A percentile compares a stretch with the other conserved stretches of the same genome.
Evolutionary conservation across 1,284 basidiomycete species (phyloP).

Genomic region (Microbotryomycetes sp.): DNA sequence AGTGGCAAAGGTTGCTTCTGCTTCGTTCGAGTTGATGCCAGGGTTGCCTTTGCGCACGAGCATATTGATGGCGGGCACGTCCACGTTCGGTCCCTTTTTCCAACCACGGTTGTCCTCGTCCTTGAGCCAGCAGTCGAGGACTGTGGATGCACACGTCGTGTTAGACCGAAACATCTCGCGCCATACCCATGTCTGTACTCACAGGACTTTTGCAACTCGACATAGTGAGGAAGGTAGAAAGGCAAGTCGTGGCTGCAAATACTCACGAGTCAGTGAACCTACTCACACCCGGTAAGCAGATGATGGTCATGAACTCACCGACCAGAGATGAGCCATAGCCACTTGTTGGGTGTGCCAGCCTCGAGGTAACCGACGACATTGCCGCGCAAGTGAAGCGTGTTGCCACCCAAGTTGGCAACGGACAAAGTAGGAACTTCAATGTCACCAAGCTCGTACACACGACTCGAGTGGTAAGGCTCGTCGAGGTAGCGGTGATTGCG

Average conservation of each 20-base stretch:
- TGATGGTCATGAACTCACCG: neutral
- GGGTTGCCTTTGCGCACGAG: constrained; percentile 41
- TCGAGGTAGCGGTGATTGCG: constrained; percentile 35
- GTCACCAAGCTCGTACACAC: constrained; percentile 38
- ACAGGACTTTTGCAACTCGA: constrained; percentile 39
- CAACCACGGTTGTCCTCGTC: constrained; percentile 36
- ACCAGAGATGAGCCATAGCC: constrained; percentile 41
- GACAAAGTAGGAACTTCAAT: constrained; percentile 40
- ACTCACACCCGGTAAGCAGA: too few relatives aligned
- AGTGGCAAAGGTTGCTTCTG: constrained; percentile 37
- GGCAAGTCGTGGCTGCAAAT: constrained; percentile 39
- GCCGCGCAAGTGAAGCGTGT: constrained; percentile 40
- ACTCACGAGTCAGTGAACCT: neutral
- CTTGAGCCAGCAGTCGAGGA: constrained; percentile 40
- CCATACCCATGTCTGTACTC: neutral
- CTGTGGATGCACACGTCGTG: constrained; percentile 9
- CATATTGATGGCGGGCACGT: constrained; percentile 38
- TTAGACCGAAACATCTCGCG: too few relatives aligned
- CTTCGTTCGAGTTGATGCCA: constrained; percentile 39
- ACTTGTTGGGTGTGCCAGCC: constrained; percentile 40
- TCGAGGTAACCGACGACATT: constrained; percentile 41
- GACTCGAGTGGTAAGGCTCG: constrained; percentile 37
- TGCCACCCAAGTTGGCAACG: constrained; percentile 42
- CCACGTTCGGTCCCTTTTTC: constrained; percentile 38
- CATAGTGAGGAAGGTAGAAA: constrained; percentile 40